These are phyloP conservation scores for Metschnikowia kunwiensis DNA, from an alignment of 805 yeast species.

Conservation along the genomic window DNA sequence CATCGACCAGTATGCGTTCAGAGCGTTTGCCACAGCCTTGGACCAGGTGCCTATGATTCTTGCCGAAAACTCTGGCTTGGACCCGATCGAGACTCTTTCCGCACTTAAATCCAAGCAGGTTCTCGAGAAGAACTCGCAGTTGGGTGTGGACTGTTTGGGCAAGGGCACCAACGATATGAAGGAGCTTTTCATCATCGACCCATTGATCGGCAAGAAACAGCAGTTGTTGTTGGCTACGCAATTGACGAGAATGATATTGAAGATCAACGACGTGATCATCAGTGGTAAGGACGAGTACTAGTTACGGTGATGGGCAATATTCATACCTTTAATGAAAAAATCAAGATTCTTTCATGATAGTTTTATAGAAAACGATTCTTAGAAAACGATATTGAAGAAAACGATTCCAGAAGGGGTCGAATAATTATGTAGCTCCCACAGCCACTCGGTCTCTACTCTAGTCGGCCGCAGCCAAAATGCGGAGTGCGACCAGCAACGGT, in stretches of 20 bases:
- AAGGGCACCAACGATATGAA: conserved; percentile 89
- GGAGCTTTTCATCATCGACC: conserved; percentile 91
- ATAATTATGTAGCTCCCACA: too few species aligned
- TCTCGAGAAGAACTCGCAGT: conserved; percentile 59
- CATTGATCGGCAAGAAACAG: conserved; percentile 95
- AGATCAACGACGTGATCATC: conserved; percentile 93
- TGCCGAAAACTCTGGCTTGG: conserved; percentile 95
- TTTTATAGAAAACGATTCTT: too few species aligned
- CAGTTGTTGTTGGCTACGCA: conserved; percentile 95
- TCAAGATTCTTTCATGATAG: too few species aligned
- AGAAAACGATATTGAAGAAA: too few species aligned
- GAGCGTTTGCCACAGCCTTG: conserved; percentile 88
- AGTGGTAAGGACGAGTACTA: conserved; percentile 77
- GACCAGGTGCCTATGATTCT: conserved; percentile 91
- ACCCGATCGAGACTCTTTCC: conserved; percentile 88
- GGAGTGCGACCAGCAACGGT: conserved; percentile 6
- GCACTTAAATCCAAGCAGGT: conserved; percentile 81
- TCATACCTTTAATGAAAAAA: conserved; percentile 5
- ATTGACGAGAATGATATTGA: conserved; percentile 94
- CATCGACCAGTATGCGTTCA: conserved; percentile 95
- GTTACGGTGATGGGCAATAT: conserved; percentile 3
- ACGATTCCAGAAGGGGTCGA: too few species aligned
- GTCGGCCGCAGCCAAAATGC: too few species aligned
- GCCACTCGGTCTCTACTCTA: too few species aligned
- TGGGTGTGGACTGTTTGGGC: conserved; percentile 95